Conservation (phyloP, 2,329 filamentous ascomycete species). For the Aspergillus sp. region DNA sequence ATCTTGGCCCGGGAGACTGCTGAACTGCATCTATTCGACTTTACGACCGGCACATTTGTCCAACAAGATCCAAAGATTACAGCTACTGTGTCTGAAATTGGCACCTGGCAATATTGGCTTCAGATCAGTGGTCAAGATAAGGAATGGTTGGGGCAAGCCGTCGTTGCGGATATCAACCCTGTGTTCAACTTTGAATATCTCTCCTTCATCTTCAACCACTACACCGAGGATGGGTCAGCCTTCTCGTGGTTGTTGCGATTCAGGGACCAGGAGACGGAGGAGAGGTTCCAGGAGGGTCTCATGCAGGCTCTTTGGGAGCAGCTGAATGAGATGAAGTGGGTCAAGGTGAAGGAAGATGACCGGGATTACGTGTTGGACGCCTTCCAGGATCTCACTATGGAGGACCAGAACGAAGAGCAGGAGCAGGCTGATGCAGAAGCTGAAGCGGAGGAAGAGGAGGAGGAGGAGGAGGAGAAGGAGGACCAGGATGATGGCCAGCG, state of each 20-base stretch:
- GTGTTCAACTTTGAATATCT: constrained; percentile 98
- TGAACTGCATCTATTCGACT: constrained; percentile 91
- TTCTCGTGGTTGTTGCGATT: constrained; percentile 96
- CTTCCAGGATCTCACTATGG: constrained; percentile 90
- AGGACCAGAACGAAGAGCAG: constrained; percentile 57
- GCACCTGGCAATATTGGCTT: constrained; percentile 92
- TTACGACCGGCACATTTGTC: constrained; percentile 76
- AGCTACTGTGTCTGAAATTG: constrained; percentile 76
- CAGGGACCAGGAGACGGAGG: constrained; percentile 70
- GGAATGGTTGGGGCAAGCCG: constrained; percentile 79
- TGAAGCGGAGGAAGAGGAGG: constrained; percentile 52
- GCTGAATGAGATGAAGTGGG: constrained; percentile 89
- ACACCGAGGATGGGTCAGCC: constrained; percentile 76
- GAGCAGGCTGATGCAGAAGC: constrained; percentile 50
- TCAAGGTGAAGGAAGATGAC: constrained; percentile 84
- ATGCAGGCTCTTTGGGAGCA: constrained; percentile 98
- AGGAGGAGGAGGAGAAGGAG: constrained; percentile 56
- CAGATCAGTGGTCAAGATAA: constrained; percentile 70
- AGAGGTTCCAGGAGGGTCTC: constrained; percentile 84
- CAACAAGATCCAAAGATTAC: constrained; percentile 68
- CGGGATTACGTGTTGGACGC: constrained; percentile 91
- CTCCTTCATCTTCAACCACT: constrained; percentile 99
- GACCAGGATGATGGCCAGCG: constrained; percentile 57
- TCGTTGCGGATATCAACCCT: constrained; percentile 88
- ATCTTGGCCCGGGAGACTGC: constrained; percentile 68